Evolutionary conservation across 345 rosid species (phyloP).

Genomic region (Corchorus capsularis): DNA sequence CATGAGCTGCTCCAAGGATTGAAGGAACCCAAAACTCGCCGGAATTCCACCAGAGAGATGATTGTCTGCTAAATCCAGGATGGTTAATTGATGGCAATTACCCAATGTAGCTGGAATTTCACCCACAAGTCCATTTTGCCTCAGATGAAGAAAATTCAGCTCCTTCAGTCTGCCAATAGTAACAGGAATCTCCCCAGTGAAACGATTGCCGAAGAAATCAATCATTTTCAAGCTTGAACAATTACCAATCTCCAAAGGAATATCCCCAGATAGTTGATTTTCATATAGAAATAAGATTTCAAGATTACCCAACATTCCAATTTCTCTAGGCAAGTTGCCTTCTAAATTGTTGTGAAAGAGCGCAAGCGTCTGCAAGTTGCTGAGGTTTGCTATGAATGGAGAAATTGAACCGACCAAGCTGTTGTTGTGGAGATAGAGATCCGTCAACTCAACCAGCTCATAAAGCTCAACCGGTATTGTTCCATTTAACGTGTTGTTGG

Average conservation of each 20-base stretch:
- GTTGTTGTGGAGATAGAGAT: constrained; percentile 89
- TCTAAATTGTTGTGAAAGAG: constrained; percentile 74
- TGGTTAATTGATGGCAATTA: constrained; percentile 63
- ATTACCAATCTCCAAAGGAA: constrained; percentile 83
- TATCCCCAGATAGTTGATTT: constrained; percentile 64
- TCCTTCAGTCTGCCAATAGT: constrained; percentile 60
- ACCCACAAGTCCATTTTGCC: constrained; percentile 78
- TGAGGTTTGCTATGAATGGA: constrained; percentile 64
- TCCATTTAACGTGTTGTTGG: constrained; percentile 73
- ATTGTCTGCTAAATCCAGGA: constrained; percentile 92
- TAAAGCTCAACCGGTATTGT: constrained; percentile 61
- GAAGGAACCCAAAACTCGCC: constrained; percentile 51
- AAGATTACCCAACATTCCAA: constrained; percentile 55
- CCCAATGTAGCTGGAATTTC: constrained; percentile 71
- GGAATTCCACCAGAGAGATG: constrained; percentile 68
- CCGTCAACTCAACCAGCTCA: constrained; percentile 48
- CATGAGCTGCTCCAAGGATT: constrained; percentile 66
- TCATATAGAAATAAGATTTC: constrained; percentile 74
- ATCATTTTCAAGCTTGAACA: constrained; percentile 75
- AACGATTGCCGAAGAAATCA: constrained; percentile 76
- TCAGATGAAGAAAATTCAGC: constrained; percentile 66
- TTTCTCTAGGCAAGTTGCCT: constrained; percentile 67
- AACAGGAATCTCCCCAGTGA: constrained; percentile 68
- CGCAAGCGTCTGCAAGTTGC: constrained; percentile 62
- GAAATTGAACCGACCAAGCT: constrained; percentile 74